Base-by-base conservation (phyloP, 192 early-diverging fungal species). In the Umbelopsis isabellina region DNA sequence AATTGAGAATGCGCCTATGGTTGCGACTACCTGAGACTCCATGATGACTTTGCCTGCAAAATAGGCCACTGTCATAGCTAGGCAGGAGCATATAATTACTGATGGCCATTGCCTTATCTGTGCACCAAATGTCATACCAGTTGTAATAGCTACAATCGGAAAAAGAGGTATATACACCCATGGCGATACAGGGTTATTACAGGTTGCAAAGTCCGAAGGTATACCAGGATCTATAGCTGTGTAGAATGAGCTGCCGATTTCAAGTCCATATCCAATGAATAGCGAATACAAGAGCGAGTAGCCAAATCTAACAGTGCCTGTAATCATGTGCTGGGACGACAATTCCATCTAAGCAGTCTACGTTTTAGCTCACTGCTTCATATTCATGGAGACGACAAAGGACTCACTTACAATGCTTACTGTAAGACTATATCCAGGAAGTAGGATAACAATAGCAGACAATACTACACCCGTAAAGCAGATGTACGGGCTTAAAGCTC, bases 311-410 rank as follows among this genome's bases (percentile, higher is more conserved):
- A 96, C 90, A 0, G 93, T 89, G 30, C 95, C 95, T 0, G 92
- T 88, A 47, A 96, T 89, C 80, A 95, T 87, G 78, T 97, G 94
- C 44, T 88, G 83, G n/a, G 92, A 91, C 7, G 91, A 87, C 71
- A 97, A 78, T 58, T 97, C 95, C 76, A 94, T 94, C 73, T 75
- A 61, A 11, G 11, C 21, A 53, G 37, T 5, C 4, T 11, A 35
- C 7, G 30, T 30, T 6, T 61, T 61, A 61, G 55, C 37, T 10
- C 10, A 10, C 6, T 6, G 37, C 37, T 41, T 41, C 10, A 41
- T 10, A 4, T 41, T 41, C 37, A 41, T 27, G 47, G 6, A 27
- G 16, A 23, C 30, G 30, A 65, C 8, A 35, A 33, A 30, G 27
- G 30, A 7, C 9, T 47, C 20, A 66, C 73, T 51, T 75, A 70